Evolutionary conservation across 192 early-diverging fungal genomes (phyloP), one percentile per base, ranked within the genome.

Genomic region (Backusella liffmaniae): DNA sequence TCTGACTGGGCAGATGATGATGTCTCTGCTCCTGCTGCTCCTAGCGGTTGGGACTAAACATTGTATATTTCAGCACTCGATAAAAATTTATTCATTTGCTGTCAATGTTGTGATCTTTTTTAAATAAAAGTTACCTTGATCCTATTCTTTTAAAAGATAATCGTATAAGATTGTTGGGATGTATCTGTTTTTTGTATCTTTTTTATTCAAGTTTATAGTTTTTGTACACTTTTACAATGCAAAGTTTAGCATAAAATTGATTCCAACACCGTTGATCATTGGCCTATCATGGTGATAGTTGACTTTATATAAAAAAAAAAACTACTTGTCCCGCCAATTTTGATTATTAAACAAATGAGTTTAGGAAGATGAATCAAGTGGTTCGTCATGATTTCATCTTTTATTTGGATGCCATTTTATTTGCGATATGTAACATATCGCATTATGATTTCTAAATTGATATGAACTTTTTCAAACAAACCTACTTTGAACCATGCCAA

Each of bases 171-270:
- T 59, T 10, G 5, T 23, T 32, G 32, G 32, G 32, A 32, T 53
- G n/a, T 53, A 21, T 53, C 18, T 53, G 4, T 21, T 53, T 51
- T 26, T n/a, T 9, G 53, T 12, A 0, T 59, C 32, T 32, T 32
- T 1, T 12, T 21, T 49, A 23, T 56, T 12, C 42, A 72, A 3
- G 8, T 3, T 29, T 76, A 89, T 88, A 62, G 86, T 87, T n/a
- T 80, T 89, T 12, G 82, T 82, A 67, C 77, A 78, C 62, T 74
- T 74, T 1, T 39, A 77, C 59, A 86, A 88, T 78, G 62, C 80
- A 68, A 86, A 86, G 23, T 66, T 79, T 9, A 78, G 82, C 0
- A 66, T 88, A 13, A 76, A 84, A 29, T 56, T 74, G 29, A 76
- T 29, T 62, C 26, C 26, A 62, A 62, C 23, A 29, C 10, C 26